phyloP scores from a whole-genome alignment of 768 basidiomycete species.

The Agrocybe pediades region DNA sequence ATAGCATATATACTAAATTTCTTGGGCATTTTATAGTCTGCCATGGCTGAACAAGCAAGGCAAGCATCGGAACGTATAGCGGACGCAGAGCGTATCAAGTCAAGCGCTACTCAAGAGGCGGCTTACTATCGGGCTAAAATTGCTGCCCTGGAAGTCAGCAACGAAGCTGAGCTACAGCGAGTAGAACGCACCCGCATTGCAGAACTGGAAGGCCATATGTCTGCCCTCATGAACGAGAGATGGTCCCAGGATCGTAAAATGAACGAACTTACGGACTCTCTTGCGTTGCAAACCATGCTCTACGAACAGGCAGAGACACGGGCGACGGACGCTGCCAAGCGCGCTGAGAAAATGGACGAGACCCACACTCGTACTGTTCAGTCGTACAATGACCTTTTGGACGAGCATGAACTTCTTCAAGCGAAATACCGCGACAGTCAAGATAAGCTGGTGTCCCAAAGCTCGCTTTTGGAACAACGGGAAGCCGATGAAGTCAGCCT shows the following conservation, averaged over 20 bases:
- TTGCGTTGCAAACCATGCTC: slow-evolving; percentile 77
- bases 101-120: slow-evolving; percentile 87
- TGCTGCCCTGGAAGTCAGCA: slow-evolving; percentile 76
- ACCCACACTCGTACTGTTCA: slow-evolving; percentile 63
- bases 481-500: slow-evolving; percentile 75
- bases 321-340: slow-evolving; percentile 70
- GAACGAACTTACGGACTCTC: slow-evolving; percentile 68
- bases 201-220: slow-evolving; percentile 74
- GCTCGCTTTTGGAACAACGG: slow-evolving; percentile 72
- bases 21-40: slow-evolving; percentile 47
- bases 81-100: slow-evolving; percentile 77
- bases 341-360: slow-evolving; percentile 75
- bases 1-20: slow-evolving; percentile 2
- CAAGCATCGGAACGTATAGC: slow-evolving; percentile 75
- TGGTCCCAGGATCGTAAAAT: slow-evolving; percentile 70
- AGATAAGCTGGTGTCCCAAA: slow-evolving; percentile 72
- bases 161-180: slow-evolving; percentile 62
- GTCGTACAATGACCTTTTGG: slow-evolving; percentile 72
- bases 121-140: slow-evolving; percentile 96
- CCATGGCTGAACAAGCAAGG: slow-evolving; percentile 74
- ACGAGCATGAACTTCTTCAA: slow-evolving; percentile 61
- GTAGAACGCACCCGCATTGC: slow-evolving; percentile 78
- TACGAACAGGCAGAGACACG: slow-evolving; percentile 81
- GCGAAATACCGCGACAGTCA: slow-evolving; percentile 71
- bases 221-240: slow-evolving; percentile 61